These are phyloP conservation scores for Geotrichum fermentans DNA, from an alignment of 1,139 yeast species.

Conservation along the genomic window DNA sequence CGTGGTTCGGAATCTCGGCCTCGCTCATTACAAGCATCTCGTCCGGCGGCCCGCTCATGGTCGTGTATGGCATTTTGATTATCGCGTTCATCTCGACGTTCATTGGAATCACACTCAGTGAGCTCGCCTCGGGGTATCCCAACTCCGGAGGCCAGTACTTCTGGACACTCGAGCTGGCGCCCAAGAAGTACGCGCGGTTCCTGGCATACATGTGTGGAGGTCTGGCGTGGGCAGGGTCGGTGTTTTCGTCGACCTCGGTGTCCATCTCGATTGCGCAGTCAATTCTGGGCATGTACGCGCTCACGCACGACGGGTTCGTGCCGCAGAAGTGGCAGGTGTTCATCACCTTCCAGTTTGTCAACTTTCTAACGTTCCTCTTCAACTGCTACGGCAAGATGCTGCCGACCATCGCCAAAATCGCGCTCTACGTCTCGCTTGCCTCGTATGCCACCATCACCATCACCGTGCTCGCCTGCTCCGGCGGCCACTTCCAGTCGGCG, in stretches of 20 bases:
- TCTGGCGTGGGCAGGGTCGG: slow-evolving; percentile 54
- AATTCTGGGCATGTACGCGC: slow-evolving; percentile 48
- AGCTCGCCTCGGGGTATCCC: slow-evolving; percentile 52
- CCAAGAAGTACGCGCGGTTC: slow-evolving; percentile 45
- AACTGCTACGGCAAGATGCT: slow-evolving; percentile 39
- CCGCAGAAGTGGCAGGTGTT: slow-evolving; percentile 48
- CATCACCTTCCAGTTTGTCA: slow-evolving; percentile 41
- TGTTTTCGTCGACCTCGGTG: slow-evolving; percentile 54
- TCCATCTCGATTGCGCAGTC: slow-evolving; percentile 48
- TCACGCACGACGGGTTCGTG: slow-evolving; percentile 42
- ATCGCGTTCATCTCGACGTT: slow-evolving; percentile 47
- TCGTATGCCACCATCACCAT: slow-evolving; percentile 49
- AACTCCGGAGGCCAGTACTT: slow-evolving; percentile 58
- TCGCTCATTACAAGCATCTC: slow-evolving; percentile 47
- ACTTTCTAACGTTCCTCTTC: slow-evolving; percentile 34
- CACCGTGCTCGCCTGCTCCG: slow-evolving; percentile 46
- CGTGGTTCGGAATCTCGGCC: slow-evolving; percentile 52
- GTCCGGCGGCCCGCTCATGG: slow-evolving; percentile 49
- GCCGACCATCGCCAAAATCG: slow-evolving; percentile 41
- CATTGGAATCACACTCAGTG: slow-evolving; percentile 48
- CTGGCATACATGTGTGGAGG: slow-evolving; percentile 53
- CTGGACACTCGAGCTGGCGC: slow-evolving; percentile 56
- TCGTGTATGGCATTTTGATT: slow-evolving; percentile 48
- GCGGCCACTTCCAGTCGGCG: slow-evolving; percentile 47
- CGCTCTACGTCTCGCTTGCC: slow-evolving; percentile 47